Conservation (phyloP, 768 basidiomycete species). For the Mrakia blollopis region DNA sequence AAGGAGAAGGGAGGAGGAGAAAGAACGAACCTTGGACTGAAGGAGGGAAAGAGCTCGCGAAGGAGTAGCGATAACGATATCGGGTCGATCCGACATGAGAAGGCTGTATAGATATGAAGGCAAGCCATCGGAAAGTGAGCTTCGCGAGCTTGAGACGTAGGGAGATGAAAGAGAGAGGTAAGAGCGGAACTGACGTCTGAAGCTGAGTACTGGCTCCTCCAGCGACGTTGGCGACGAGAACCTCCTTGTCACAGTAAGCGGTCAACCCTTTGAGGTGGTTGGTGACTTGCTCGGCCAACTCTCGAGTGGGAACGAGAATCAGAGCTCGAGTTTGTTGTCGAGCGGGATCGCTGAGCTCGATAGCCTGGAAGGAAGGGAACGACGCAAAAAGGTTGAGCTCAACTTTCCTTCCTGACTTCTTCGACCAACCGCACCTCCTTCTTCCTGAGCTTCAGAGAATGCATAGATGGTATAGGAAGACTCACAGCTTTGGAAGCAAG, state of each 20-base stretch:
- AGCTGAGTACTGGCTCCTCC: conserved; percentile 65
- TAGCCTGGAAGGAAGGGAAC: conserved; percentile 12
- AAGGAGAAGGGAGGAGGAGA: background rate
- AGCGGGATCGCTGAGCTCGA: conserved; percentile 26
- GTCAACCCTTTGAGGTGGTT: conserved; percentile 61
- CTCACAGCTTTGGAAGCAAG: conserved; percentile 68
- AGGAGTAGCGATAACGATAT: conserved; percentile 74
- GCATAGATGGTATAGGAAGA: too few relatives aligned
- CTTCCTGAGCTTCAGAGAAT: background rate
- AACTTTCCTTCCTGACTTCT: background rate
- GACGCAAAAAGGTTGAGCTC: background rate
- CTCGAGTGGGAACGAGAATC: conserved; percentile 67
- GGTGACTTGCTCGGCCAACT: conserved; percentile 85
- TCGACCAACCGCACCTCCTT: background rate
- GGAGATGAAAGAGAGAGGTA: background rate
- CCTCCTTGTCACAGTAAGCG: conserved; percentile 71
- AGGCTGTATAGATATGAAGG: background rate
- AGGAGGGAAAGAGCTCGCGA: conserved; percentile 63
- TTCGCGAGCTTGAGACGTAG: background rate
- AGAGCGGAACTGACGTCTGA: conserved; percentile 42
- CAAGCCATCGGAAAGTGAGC: background rate
- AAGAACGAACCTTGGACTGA: conserved; percentile 58
- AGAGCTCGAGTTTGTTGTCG: conserved; percentile 56
- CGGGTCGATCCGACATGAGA: conserved; percentile 61
- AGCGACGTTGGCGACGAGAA: conserved; percentile 69